Percentiles rank a stretch among this genome's conserved stretches.
These are phyloP conservation scores for Tulasnella sp. DNA, from an alignment of 768 basidiomycete genomes.

Conservation along the genomic window DNA sequence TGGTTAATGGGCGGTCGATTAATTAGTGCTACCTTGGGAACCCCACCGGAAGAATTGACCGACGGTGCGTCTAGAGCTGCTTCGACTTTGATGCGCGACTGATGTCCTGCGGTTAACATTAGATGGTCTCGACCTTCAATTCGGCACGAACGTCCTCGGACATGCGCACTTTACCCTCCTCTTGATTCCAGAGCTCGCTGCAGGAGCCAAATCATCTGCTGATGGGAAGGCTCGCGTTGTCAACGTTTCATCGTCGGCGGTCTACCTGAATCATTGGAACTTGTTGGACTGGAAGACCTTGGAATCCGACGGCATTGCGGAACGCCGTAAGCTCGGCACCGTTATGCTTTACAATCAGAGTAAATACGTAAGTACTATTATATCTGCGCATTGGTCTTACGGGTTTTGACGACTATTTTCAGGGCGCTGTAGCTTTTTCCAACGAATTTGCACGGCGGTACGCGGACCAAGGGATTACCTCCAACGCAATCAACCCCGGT, in stretches of 20 bases:
- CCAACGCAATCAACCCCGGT: constrained; percentile 34
- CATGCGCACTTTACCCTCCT: constrained; percentile 31
- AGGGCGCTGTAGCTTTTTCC: constrained; percentile 31
- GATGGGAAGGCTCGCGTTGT: constrained; percentile 34
- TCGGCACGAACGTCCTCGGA: constrained; percentile 34
- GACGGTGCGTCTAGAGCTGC: not conserved
- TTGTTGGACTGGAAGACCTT: constrained; percentile 20
- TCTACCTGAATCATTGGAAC: not conserved
- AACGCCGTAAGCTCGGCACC: constrained; percentile 18
- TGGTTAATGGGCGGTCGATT: not conserved
- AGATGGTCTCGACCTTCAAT: constrained; percentile 33
- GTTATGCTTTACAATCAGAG: constrained; percentile 25
- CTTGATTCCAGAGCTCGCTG: constrained; percentile 27
- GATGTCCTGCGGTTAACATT: not conserved
- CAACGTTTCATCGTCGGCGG: constrained; percentile 28
- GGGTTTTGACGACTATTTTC: not conserved
- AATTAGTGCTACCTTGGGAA: constrained; percentile 38
- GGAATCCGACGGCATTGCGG: not conserved
- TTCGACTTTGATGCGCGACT: not conserved
- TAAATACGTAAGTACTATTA: constrained; percentile 27
- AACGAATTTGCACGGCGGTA: constrained; percentile 35
- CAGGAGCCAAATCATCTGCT: constrained; percentile 27
- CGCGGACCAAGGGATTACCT: constrained; percentile 29
- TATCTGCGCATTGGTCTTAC: not conserved
- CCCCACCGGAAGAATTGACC: constrained; percentile 35